Evolutionary conservation across 2,329 filamentous ascomycete genomes (phyloP), one percentile per base, ranked within the genome.

Genomic region (Pestalotiopsis sp.): DNA sequence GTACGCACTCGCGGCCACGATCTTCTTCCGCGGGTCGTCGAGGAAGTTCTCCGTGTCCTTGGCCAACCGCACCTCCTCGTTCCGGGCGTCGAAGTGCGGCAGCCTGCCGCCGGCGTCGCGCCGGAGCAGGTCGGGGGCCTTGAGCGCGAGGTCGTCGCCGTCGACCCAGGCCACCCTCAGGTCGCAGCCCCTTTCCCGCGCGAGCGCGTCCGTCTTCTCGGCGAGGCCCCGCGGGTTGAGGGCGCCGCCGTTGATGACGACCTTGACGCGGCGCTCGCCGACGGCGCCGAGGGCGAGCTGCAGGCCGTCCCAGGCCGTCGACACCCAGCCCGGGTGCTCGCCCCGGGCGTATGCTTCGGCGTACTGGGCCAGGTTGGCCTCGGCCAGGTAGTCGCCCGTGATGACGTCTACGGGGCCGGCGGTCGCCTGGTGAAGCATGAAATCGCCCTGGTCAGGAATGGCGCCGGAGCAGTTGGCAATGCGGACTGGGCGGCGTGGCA

Each of bases 191-290:
- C 72, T 72, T 6, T 70, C 49, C 12, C 31, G 20, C n/a, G 63
- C 71, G 20, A 88, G 79, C 70, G 88, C 87, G 1, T 85, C 84
- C 1, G 81, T 78, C 70, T 87, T 85, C 69, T 86, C 87, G 2
- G 87, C 85, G 14, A 89, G 74, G 0, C 82, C 84, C 66, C 80
- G 79, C 0, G 87, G 86, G 71, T 88, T 85, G 13, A 85, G 79
- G 1, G 83, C 84, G 1, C 87, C 87, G 3, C 86, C 86, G 74
- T 88, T 88, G 68, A 87, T 80, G 64, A 87, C 78, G 13, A 88
- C 79, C 68, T 84, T 85, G 75, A 88, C 87, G 0, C 79, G 72
- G 68, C 84, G 81, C 67, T 83, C 77, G 4, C 70, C 64, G 67
- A 75, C 9, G 82, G 69, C 68, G 64, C 69, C 17, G 52, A 75